A percentile compares a stretch with the other conserved stretches of the same genome.
Evolutionary conservation across 1,139 yeast genomes (phyloP).

Genomic region (Pichia sorboxylosa): DNA sequence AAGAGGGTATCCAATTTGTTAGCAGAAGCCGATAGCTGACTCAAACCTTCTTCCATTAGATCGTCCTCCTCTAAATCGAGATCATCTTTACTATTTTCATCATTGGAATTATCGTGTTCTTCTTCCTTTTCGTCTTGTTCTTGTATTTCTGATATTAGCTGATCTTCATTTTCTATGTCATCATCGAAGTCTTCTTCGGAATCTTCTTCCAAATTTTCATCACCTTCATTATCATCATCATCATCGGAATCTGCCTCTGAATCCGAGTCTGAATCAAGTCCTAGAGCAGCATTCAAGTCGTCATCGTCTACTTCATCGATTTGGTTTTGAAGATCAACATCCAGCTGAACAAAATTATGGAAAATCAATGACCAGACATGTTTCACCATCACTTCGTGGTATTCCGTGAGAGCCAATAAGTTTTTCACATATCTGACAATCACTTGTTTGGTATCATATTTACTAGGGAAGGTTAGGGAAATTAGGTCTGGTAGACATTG

Average conservation of each 20-base stretch:
- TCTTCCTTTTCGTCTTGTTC: conserved; percentile 18
- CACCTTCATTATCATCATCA: conserved; percentile 23
- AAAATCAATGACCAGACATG: conserved; percentile 71
- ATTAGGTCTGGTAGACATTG: conserved; percentile 51
- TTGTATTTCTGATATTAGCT: conserved; percentile 1
- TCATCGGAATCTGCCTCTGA: conserved; percentile 20
- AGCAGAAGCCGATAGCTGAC: conserved; percentile 48
- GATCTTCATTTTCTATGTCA: conserved; percentile 9
- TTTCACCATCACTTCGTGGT: conserved; percentile 64
- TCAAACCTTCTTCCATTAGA: too few species aligned
- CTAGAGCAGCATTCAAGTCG: conserved; percentile 42
- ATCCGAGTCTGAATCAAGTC: conserved; percentile 38
- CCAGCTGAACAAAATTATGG: conserved; percentile 74
- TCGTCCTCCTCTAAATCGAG: conserved; percentile 29
- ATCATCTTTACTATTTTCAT: conserved; percentile 21
- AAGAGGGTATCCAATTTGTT: conserved; percentile 62
- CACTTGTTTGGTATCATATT: conserved; percentile 44
- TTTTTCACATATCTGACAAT: conserved; percentile 58
- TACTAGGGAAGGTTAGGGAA: conserved; percentile 63
- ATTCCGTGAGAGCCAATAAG: conserved; percentile 44
- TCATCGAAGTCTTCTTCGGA: conserved; percentile 23
- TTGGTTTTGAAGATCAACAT: conserved; percentile 88
- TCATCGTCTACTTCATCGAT: conserved; percentile 78
- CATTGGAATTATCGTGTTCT: conserved; percentile 25
- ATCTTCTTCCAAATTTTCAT: conserved; percentile 21